Conservation (phyloP, 1,284 basidiomycete genomes). For the Porogramme epimiltina region DNA sequence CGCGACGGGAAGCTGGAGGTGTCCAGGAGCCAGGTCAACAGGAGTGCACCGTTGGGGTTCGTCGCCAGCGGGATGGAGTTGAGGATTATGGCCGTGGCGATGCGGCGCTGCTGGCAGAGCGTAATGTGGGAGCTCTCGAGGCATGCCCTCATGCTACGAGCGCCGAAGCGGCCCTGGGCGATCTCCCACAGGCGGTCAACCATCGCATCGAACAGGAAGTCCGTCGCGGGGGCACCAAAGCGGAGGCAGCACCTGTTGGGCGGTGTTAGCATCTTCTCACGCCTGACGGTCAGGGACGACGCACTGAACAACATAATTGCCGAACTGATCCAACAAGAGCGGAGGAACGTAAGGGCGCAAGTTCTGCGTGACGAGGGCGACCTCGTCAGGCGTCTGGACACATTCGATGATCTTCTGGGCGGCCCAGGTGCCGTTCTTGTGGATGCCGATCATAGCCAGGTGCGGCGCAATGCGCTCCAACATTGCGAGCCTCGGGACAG, state of each 20-base stretch:
- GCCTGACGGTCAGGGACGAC: conserved; percentile 31
- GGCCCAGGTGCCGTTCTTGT: conserved; percentile 99
- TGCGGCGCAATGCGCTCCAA: conserved; percentile 93
- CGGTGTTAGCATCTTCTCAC: conserved; percentile 12
- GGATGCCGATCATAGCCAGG: conserved; percentile 96
- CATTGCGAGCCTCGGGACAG: conserved; percentile 82
- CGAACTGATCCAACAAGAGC: conserved; percentile 93
- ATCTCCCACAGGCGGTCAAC: conserved; percentile 98
- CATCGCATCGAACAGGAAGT: conserved; percentile 98
- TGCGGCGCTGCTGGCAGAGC: conserved; percentile 89
- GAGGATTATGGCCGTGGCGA: conserved; percentile 92
- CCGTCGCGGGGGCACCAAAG: conserved; percentile 86
- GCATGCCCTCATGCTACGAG: conserved; percentile 96
- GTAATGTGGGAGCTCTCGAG: conserved; percentile 88
- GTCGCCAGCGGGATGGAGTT: conserved; percentile 98
- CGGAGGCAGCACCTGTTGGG: conserved; percentile 80
- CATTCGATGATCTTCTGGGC: conserved; percentile 99
- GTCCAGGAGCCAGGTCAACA: conserved; percentile 97
- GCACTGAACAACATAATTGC: conserved; percentile 97
- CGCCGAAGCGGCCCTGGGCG: conserved; percentile 95
- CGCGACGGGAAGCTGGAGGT: conserved; percentile 91
- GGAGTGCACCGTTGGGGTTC: conserved; percentile 93
- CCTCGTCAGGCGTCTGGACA: conserved; percentile 87
- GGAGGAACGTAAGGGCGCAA: conserved; percentile 92
- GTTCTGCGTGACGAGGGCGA: conserved; percentile 83